Evolutionary conservation across 2,329 filamentous ascomycete species (phyloP), one percentile per base, ranked within the genome.

Genomic region (Aureobasidium sp.): DNA sequence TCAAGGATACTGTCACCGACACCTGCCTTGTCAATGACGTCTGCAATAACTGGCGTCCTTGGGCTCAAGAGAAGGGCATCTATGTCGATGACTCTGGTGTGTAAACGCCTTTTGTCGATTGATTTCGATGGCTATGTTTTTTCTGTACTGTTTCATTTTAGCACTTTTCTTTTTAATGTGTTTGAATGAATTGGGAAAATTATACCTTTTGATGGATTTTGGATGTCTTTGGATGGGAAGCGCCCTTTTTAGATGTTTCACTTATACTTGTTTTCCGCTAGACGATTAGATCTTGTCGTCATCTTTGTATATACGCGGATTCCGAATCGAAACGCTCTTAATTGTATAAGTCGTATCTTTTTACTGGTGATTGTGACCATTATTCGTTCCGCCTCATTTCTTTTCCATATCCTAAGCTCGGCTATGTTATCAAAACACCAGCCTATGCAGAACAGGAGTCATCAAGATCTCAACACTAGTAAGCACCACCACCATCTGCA

Each of bases 21-120:
- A 63, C 65, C 27, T 65, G 65, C 48, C 58, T 66, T 42, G 53
- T 69, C 33, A 62, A 65, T 27, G 64, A 68, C 15, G 66, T 65
- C 12, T 69, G 68, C 65, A 59, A 57, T 24, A 53, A 50, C 17
- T 69, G 67, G 67, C 63, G 65, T 49, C 63, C 63, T 12, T 68
- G 68, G 57, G 67, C 67, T 22, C 42, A 40, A 15, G 42, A 59
- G 15, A 64, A 63, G 52, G 44, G 63, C 47, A 63, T 66, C 29
- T 24, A 40, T 12, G 44, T 45, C 5, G 48, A 64, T 35, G 67
- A 68, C 54, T 65, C 64, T 44, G 67, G 67, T 61, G 66, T 68
- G 3, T 68, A 62, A 61, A 50, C 37, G 48, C 17, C 35, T 40
- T n/a, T n/a, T n/a, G n/a, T n/a, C n/a, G n/a, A n/a, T n/a, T n/a